These are phyloP conservation scores for Bolboschoenus planiculmis DNA, from an alignment of 176 grass and related monocot genomes.

Conservation along the genomic window DNA sequence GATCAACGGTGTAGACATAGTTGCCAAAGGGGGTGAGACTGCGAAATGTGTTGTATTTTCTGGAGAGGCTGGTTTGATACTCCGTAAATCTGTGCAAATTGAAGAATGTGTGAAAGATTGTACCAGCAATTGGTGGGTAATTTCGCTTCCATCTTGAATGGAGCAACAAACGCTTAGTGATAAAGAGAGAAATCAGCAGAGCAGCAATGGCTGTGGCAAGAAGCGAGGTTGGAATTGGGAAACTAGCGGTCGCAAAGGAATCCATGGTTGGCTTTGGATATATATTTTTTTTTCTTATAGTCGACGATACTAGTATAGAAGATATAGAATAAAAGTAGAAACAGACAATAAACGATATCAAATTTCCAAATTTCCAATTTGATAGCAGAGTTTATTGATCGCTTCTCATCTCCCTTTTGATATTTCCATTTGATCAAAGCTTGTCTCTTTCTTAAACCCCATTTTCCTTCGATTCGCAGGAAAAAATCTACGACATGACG, in stretches of 20 bases:
- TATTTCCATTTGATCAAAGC: too few relatives aligned
- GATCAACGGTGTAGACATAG: constrained; percentile 68
- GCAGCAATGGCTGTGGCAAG: neutral
- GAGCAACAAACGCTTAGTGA: neutral
- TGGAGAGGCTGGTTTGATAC: constrained; percentile 38
- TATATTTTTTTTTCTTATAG: too few relatives aligned
- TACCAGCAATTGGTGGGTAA: constrained; percentile 46
- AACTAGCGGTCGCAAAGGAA: neutral
- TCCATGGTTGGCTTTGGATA: neutral
- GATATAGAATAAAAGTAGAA: too few relatives aligned
- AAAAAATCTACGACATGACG: too few relatives aligned
- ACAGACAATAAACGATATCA: too few relatives aligned
- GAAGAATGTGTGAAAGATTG: constrained; percentile 46
- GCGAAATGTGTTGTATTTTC: constrained; percentile 58
- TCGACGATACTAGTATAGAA: too few relatives aligned
- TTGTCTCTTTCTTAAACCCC: too few relatives aligned
- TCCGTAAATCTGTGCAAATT: constrained; percentile 46
- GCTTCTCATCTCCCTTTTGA: too few relatives aligned
- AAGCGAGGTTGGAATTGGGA: neutral
- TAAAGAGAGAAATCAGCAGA: constrained; percentile 1
- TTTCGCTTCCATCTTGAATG: neutral
- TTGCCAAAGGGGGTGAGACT: constrained; percentile 42
- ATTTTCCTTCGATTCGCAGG: too few relatives aligned
- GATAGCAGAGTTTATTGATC: too few relatives aligned
- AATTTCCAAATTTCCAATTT: too few relatives aligned